phyloP scores from a whole-genome alignment of 345 rosid species.

The rapeseed (Brassica napus) region Da-Ae NC_063440.1:21608001-21608500 shows the following conservation, averaged over 20 bases:
- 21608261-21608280: conserved; percentile 44
- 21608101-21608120: conserved; percentile 26
- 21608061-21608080: background rate
- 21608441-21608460: conserved; percentile 91
- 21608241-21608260: conserved; percentile 43
- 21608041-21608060: conserved; percentile 8
- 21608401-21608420: conserved; percentile 83
- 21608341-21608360: conserved; percentile 51
- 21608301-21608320: conserved; percentile 41
- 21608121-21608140: conserved; percentile 63
- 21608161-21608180: conserved; percentile 62
- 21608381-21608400: conserved; percentile 39
- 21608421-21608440: conserved; percentile 80
- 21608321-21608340: conserved; percentile 25
- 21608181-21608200: conserved; percentile 58
- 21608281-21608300: conserved; percentile 48
- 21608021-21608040: background rate
- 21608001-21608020: conserved; percentile 7
- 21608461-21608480: conserved; percentile 94
- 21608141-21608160: conserved; percentile 63
- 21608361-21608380: background rate
- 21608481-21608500: conserved; percentile 83
- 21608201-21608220: conserved; percentile 46
- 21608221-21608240: conserved; percentile 31
- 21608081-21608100: background rate